Evolutionary conservation across 805 yeast species (phyloP).

Genomic region (Wickerhamiella bombiphila): DNA sequence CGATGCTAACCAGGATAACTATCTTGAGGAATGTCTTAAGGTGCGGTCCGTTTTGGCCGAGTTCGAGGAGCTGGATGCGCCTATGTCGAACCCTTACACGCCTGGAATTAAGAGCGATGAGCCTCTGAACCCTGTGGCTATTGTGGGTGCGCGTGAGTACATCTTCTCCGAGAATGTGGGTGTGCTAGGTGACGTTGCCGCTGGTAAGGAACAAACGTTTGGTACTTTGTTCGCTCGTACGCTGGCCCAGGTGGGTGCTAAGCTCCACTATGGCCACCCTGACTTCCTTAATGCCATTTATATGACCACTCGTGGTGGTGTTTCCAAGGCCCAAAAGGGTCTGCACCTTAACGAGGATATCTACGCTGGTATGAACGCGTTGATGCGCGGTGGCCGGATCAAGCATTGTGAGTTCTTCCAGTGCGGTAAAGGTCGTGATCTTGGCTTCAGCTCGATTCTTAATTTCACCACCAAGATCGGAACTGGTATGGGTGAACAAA

Average conservation of each 20-base stretch:
- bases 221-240: slow-evolving; percentile 93
- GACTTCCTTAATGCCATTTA: slow-evolving; percentile 81
- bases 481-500: slow-evolving; percentile 97
- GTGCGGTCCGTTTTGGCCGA: slow-evolving; percentile 78
- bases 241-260: slow-evolving; percentile 85
- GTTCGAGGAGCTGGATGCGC: slow-evolving; percentile 63
- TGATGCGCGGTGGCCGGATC: slow-evolving; percentile 80
- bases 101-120: slow-evolving; percentile 35
- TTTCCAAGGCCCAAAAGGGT: slow-evolving; percentile 89
- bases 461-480: slow-evolving; percentile 94
- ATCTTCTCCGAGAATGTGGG: slow-evolving; percentile 90
- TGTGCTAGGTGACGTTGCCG: slow-evolving; percentile 88
- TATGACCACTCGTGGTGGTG: slow-evolving; percentile 93
- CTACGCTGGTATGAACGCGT: slow-evolving; percentile 86
- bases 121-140: slow-evolving; percentile 54
- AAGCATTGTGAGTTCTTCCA: slow-evolving; percentile 93
- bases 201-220: slow-evolving; percentile 94
- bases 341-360: slow-evolving; percentile 89
- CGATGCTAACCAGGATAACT: slow-evolving; percentile 94
- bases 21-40: slow-evolving; percentile 85
- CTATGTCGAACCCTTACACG: slow-evolving; percentile 36
- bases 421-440: slow-evolving; percentile 93
- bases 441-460: slow-evolving; percentile 83
- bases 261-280: slow-evolving; percentile 92
- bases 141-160: slow-evolving; percentile 88